Percentiles rank a stretch among this genome's conserved stretches.
Evolutionary conservation across 2,329 filamentous ascomycete species (phyloP).

Genomic region (Colletotrichum chrysophilum): DNA sequence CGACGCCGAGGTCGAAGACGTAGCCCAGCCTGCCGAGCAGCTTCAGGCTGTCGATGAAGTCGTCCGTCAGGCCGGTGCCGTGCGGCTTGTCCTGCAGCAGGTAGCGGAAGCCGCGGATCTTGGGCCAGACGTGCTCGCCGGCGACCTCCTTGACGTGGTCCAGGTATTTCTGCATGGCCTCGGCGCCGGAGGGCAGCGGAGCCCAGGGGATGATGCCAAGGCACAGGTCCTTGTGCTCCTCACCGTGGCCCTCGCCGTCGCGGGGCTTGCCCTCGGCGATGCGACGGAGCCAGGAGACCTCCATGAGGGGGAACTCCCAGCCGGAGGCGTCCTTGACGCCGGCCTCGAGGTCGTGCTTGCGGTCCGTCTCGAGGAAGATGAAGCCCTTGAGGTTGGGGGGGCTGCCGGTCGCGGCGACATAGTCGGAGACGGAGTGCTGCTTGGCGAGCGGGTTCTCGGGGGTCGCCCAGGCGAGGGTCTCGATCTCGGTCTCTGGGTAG

Average conservation of each 20-base stretch:
- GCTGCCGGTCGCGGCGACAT: constrained; percentile 51
- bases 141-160: constrained; percentile 62
- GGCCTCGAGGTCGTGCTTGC: constrained; percentile 62
- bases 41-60: constrained; percentile 70
- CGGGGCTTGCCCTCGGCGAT: constrained; percentile 66
- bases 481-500: constrained; percentile 72
- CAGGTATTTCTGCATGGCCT: constrained; percentile 70
- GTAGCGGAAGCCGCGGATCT: constrained; percentile 82
- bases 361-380: constrained; percentile 84
- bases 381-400: constrained; percentile 66
- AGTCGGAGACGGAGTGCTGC: constrained; percentile 70
- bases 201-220: constrained; percentile 83
- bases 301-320: constrained; percentile 73
- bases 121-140: constrained; percentile 65
- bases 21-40: constrained; percentile 68
- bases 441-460: constrained; percentile 63
- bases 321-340: constrained; percentile 54
- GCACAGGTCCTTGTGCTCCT: constrained; percentile 59
- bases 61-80: constrained; percentile 66
- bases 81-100: constrained; percentile 78
- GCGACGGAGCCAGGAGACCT: constrained; percentile 72
- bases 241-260: constrained; percentile 62
- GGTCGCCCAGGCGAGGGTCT: constrained; percentile 73
- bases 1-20: constrained; percentile 84
- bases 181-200: constrained; percentile 72